These are phyloP conservation scores for Puccinia novopanici DNA, from an alignment of 1,284 basidiomycete species.

Conservation along the genomic window DNA sequence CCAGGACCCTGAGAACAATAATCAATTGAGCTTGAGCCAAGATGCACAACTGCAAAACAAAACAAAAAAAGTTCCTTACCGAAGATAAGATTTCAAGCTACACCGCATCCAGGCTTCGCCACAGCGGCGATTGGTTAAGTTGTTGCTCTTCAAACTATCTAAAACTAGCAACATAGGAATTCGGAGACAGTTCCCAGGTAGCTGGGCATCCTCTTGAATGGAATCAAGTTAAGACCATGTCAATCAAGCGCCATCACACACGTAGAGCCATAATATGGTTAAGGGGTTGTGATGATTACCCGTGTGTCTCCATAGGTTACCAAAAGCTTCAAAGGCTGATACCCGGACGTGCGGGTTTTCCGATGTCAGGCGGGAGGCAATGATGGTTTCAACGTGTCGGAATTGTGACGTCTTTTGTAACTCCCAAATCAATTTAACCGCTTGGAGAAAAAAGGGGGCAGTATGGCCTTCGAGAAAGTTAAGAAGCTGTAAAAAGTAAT, in stretches of 20 bases:
- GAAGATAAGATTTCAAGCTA: constrained; percentile 81
- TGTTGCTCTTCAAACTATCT: constrained; percentile 75
- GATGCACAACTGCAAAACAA: background rate
- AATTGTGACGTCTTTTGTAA: constrained; percentile 69
- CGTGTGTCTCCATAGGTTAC: constrained; percentile 84
- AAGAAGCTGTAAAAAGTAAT: constrained; percentile 65
- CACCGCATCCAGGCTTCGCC: constrained; percentile 95
- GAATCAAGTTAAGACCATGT: background rate
- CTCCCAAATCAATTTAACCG: constrained; percentile 82
- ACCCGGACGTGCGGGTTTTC: constrained; percentile 60
- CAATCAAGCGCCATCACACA: constrained; percentile 7
- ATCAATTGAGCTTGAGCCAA: constrained; percentile 23
- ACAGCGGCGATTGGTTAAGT: constrained; percentile 71
- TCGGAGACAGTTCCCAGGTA: constrained; percentile 78
- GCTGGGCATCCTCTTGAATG: constrained; percentile 71
- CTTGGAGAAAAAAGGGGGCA: constrained; percentile 76
- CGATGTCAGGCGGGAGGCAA: constrained; percentile 71
- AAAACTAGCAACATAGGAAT: constrained; percentile 83
- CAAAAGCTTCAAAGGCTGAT: constrained; percentile 77
- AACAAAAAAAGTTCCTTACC: constrained; percentile 64
- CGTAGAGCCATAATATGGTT: constrained; percentile 2
- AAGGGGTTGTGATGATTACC: constrained; percentile 64
- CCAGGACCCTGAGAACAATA: constrained; percentile 68
- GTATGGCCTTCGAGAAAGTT: constrained; percentile 71
- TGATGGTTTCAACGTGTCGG: constrained; percentile 73